A percentile compares a stretch with the other conserved stretches of the same genome.
phyloP scores from a whole-genome alignment of 208 protist species.

The Leishmania amazonensis region DNA sequence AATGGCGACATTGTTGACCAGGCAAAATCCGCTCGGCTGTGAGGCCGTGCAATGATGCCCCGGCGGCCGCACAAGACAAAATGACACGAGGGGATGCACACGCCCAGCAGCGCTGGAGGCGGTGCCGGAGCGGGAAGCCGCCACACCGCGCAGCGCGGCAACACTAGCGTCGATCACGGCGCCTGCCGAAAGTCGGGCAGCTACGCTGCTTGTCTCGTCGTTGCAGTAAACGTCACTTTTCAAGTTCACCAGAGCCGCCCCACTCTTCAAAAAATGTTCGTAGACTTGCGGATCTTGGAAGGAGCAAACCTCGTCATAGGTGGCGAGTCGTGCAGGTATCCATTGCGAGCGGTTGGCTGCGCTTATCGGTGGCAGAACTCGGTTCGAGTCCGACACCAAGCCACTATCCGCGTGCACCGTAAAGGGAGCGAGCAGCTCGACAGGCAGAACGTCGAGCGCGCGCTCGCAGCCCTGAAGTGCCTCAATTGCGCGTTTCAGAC shows the following conservation, averaged over 20 bases:
- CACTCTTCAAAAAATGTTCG: conserved; percentile 49
- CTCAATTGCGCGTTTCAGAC: conserved; percentile 63
- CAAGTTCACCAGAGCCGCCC: conserved; percentile 42
- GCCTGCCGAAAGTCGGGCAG: conserved; percentile 55
- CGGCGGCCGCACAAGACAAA: conserved; percentile 89
- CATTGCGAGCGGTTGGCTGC: conserved; percentile 31
- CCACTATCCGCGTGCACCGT: conserved; percentile 10
- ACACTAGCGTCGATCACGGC: conserved; percentile 70
- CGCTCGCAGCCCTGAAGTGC: conserved; percentile 42
- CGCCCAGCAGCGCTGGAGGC: neutral
- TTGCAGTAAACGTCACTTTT: conserved; percentile 85
- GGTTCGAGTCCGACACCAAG: neutral
- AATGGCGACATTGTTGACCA: conserved; percentile 91
- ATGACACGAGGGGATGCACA: conserved; percentile 41
- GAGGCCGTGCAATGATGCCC: conserved; percentile 86
- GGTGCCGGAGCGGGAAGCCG: neutral
- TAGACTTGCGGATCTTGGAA: conserved; percentile 61
- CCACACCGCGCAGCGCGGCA: conserved; percentile 30
- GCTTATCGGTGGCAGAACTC: neutral
- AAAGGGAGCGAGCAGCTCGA: conserved; percentile 30
- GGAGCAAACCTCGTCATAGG: conserved; percentile 56
- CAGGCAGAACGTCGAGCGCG: conserved; percentile 59
- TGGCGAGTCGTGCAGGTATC: conserved; percentile 63
- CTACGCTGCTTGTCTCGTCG: conserved; percentile 55
- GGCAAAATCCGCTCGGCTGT: conserved; percentile 84